Evolutionary conservation across 208 protist genomes (phyloP), one percentile per base, ranked within the genome.

Genomic region (Wallacemonas sp.): DNA sequence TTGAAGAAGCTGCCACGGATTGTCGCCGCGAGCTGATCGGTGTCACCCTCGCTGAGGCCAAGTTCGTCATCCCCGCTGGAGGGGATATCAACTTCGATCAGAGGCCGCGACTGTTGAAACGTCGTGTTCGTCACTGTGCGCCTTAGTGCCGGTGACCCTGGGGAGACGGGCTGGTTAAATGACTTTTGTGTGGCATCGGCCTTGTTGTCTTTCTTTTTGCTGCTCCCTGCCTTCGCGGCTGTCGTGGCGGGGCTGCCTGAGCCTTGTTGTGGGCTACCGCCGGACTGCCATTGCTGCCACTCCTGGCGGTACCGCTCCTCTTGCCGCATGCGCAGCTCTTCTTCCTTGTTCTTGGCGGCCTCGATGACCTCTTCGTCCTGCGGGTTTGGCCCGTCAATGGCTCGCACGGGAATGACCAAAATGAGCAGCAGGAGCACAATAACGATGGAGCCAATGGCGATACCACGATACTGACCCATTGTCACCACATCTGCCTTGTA

Each of bases 311-410:
- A 42, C 34, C 59, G 68, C 3, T 53, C 60, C 27, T 75, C 69
- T 14, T 70, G 54, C 34, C 47, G 38, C 0, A 2, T 8, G 17
- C 24, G 30, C 38, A 87, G 64, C 58, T 84, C 62, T 36, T 65
- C 42, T 38, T 74, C 73, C 59, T 77, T 79, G 42, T 44, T 21
- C 47, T 75, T 66, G 15, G 72, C 77, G 0, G 27, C 66, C 42
- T 61, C 44, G 30, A 83, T 61, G 39, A 87, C 68, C 28, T 72
- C 62, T 55, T 82, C 54, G 61, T 83, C 80, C 53, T 78, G 77
- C 45, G 46, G 34, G 1, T 72, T 75, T 2, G 51, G 31, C 8
- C 77, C 73, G 34, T 83, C 76, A 53, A 83, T 66, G 14, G 28
- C 60, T 4, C 70, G 56, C 12, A 82, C 21, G 1, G 79, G 79